Conservation (phyloP, 441 rosid genomes). For the Euphorbia corollata region DNA sequence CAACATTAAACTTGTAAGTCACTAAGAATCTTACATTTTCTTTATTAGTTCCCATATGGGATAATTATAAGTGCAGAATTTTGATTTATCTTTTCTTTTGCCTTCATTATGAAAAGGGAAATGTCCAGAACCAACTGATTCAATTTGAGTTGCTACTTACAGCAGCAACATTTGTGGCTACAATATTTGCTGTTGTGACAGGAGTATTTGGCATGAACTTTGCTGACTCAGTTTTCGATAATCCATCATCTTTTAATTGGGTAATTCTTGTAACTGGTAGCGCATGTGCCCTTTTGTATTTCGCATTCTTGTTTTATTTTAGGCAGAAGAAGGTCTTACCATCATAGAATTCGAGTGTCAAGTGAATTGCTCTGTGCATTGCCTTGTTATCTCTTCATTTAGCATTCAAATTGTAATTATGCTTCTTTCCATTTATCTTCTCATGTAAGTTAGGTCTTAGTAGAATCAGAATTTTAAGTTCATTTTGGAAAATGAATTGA, state of each 20-base stretch:
- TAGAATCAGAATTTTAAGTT: not conserved
- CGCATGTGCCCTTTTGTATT: constrained; percentile 46
- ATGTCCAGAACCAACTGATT: constrained; percentile 87
- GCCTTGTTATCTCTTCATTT: not conserved
- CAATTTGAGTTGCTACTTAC: constrained; percentile 92
- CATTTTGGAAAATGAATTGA: not conserved
- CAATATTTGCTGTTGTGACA: constrained; percentile 72
- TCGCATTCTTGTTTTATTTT: constrained; percentile 62
- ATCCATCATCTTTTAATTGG: constrained; percentile 59
- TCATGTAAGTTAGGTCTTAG: not conserved
- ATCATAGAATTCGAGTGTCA: constrained; percentile 24
- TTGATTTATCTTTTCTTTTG: not conserved
- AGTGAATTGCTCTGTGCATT: not conserved
- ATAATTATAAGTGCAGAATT: not conserved
- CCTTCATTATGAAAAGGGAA: constrained; percentile 48
- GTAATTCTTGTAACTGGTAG: constrained; percentile 60
- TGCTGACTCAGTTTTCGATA: constrained; percentile 51
- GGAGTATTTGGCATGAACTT: constrained; percentile 92
- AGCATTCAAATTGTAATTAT: constrained; percentile 3
- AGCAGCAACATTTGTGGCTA: constrained; percentile 83
- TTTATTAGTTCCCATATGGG: not conserved
- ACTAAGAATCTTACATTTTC: constrained; percentile 6
- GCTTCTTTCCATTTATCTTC: not conserved
- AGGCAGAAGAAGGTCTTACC: constrained; percentile 80
- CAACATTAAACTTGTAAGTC: constrained; percentile 81